Evolutionary conservation across 345 rosid species (phyloP), one percentile per base, ranked within the genome.

Genomic region (Luvunga scandens): DNA sequence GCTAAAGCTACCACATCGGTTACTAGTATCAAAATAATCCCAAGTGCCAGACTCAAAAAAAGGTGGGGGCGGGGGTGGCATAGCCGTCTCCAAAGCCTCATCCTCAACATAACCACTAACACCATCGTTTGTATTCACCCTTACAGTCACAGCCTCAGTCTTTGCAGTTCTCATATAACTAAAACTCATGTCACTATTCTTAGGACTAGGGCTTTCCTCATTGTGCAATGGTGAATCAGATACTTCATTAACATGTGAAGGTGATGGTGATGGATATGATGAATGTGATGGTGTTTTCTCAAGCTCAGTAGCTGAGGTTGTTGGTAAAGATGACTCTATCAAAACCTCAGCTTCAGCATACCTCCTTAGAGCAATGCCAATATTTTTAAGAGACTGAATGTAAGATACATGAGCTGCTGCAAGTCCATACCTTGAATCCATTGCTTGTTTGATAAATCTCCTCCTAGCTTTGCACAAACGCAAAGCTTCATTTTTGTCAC

Each of bases 371-470:
- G 92, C 92, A 68, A 85, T 79, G 62, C 97, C 99, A 30, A 95
- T 72, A 87, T 84, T 92, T 59, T 86, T 88, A 22, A 95, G 91
- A 61, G 99, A 95, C 75, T 87, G 84, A 75, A 82, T 70, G 88
- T 95, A 92, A 21, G 98, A 92, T n/a, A 92, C 88, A 87, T 93
- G 99, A 64, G 98, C 93, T 42, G 98, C 97, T 7, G 98, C 94
- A 55, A 95, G 87, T 69, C 88, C 89, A 82, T 86, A 92, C 87
- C 98, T 90, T 0, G 97, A 91, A 55, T 91, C 91, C 34, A 95
- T 90, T 12, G 93, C 94, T 87, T 84, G 93, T 84, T 86, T 89
- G 48, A 93, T 86, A 82, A 90, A 93, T 76, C 83, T 88, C 83
- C 89, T 90, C 71, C 99, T 85, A 59, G 85, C 96, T 77, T 87